Percentiles rank a stretch among this genome's conserved stretches.
phyloP scores from a whole-genome alignment of 495 filamentous ascomycete genomes.

The Penicillium ochrochloron region DNA sequence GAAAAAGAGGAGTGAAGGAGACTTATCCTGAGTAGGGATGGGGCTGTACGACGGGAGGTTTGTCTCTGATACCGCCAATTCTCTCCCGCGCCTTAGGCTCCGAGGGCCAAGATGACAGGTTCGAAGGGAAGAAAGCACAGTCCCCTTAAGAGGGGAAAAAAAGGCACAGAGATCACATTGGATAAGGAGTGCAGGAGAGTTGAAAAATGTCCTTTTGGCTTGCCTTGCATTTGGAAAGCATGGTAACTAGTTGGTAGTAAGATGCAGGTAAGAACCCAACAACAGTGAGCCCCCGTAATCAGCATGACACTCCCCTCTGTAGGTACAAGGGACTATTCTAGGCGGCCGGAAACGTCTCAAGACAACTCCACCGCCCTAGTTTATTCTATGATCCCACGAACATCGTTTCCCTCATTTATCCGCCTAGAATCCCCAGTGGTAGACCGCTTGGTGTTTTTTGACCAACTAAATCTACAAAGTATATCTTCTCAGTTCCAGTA shows the following conservation, averaged over 20 bases:
- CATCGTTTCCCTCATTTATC: conserved; percentile 7
- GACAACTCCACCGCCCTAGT: conserved; percentile 21
- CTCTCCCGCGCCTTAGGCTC: neutral
- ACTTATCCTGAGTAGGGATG: conserved; percentile 31
- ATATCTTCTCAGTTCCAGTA: neutral
- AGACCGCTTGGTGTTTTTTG: neutral
- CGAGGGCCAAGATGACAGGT: neutral
- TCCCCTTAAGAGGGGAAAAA: neutral
- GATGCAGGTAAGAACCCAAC: neutral
- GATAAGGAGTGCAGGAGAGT: neutral
- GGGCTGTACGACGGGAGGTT: conserved; percentile 4
- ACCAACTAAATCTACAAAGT: neutral
- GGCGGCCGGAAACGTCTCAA: conserved; percentile 38
- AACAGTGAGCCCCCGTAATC: neutral
- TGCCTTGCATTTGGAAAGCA: conserved; percentile 10
- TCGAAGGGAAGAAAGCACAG: conserved; percentile 1
- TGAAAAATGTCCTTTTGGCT: neutral
- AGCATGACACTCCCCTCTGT: neutral
- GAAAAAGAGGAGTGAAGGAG: conserved; percentile 22
- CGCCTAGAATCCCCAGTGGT: neutral
- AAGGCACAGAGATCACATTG: conserved; percentile 12
- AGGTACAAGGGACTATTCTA: conserved; percentile 7
- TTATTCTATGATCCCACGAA: neutral
- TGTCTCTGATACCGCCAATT: conserved; percentile 21
- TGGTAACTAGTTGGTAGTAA: too few species aligned